These are phyloP conservation scores for Breynia disticha DNA, from an alignment of 441 rosid genomes.

Conservation along the genomic window DNA sequence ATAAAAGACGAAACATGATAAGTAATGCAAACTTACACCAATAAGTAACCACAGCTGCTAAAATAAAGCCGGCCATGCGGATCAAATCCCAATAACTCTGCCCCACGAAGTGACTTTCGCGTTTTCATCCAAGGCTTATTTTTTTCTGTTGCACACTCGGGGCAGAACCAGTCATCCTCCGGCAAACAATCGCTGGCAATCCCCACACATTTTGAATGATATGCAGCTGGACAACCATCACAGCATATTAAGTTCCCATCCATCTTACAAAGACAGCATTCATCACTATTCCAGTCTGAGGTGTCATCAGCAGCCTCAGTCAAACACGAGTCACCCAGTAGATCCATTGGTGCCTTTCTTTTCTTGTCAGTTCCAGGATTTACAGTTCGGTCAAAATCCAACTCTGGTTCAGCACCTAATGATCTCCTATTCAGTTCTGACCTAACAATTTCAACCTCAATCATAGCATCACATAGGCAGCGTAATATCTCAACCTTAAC, in stretches of 20 bases:
- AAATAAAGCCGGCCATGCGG: conserved; percentile 59
- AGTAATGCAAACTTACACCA: conserved; percentile 66
- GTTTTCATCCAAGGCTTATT: conserved; percentile 42
- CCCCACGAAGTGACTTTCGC: conserved; percentile 70
- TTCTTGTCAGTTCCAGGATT: conserved; percentile 38
- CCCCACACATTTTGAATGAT: conserved; percentile 92
- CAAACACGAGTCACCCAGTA: conserved; percentile 42
- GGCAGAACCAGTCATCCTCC: conserved; percentile 92
- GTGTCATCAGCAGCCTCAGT: conserved; percentile 34
- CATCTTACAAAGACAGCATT: conserved; percentile 95
- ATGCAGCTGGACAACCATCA: conserved; percentile 97
- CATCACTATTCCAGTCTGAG: conserved; percentile 62
- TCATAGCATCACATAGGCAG: conserved; percentile 66
- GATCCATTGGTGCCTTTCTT: conserved; percentile 52
- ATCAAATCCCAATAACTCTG: conserved; percentile 70
- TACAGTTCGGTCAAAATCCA: conserved; percentile 49
- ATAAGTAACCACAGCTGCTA: conserved; percentile 79
- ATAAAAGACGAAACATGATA: neutral
- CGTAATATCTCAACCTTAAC: conserved; percentile 72
- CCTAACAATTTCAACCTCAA: conserved; percentile 63
- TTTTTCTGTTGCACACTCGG: conserved; percentile 66
- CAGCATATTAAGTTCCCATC: conserved; percentile 90
- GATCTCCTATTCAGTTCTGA: conserved; percentile 71
- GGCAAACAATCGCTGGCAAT: conserved; percentile 68
- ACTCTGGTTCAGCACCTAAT: conserved; percentile 49